phyloP scores from a whole-genome alignment of 495 filamentous ascomycete species.

The Aspergillus biplanus region DNA sequence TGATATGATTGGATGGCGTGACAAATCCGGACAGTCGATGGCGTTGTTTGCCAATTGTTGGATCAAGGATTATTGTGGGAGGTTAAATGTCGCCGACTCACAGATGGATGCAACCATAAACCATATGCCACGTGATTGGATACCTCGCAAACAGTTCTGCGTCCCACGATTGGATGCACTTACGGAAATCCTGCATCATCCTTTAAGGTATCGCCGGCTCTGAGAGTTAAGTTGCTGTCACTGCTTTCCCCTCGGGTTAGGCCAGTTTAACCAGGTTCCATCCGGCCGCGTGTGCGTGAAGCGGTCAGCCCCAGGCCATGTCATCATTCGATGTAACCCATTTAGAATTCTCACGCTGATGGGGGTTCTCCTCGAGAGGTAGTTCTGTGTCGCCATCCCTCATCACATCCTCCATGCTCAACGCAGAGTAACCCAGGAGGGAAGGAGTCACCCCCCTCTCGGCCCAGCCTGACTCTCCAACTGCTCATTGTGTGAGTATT shows the following conservation, averaged over 20 bases:
- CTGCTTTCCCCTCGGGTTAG: background rate
- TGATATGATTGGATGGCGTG: background rate
- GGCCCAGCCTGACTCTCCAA: background rate
- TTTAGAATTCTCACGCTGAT: slow-evolving; percentile 3
- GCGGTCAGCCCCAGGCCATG: background rate
- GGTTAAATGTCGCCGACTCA: background rate
- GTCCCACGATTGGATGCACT: background rate
- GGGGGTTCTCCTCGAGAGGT: background rate
- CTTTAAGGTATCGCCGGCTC: background rate
- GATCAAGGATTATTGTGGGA: background rate
- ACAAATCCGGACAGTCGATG: background rate
- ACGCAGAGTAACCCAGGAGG: slow-evolving; percentile 1
- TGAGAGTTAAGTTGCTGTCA: background rate
- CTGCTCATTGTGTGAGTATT: background rate
- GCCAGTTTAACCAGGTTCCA: background rate
- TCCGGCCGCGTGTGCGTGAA: background rate
- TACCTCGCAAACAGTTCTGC: background rate
- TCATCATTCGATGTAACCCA: slow-evolving; percentile 14
- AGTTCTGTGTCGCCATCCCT: background rate
- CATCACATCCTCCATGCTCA: background rate
- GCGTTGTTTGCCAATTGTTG: background rate
- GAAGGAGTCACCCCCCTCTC: slow-evolving; percentile 1
- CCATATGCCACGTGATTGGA: slow-evolving; percentile 3
- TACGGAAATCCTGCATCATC: background rate
- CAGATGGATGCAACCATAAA: slow-evolving; percentile 2